Evolutionary conservation across 768 basidiomycete species (phyloP).

Genomic region (Tricholoma matsutake): DNA sequence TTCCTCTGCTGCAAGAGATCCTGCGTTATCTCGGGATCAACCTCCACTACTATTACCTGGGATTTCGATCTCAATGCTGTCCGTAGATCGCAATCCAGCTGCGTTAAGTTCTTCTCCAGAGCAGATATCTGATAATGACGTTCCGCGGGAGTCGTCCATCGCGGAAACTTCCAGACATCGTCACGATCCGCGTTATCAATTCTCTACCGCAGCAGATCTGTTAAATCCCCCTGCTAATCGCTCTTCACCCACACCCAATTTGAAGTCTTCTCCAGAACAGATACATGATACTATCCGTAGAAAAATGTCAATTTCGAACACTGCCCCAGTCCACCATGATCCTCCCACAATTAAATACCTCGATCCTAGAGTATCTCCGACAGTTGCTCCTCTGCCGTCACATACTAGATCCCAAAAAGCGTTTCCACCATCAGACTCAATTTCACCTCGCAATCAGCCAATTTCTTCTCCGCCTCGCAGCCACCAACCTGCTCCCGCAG

Average conservation of each 20-base stretch:
- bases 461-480: not conserved
- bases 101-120: conserved; percentile 1
- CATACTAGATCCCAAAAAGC: not conserved
- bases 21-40: not conserved
- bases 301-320: not conserved
- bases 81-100: not conserved
- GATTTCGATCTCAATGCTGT: not conserved
- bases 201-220: not conserved
- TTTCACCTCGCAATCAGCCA: not conserved
- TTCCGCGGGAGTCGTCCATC: not conserved
- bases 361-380: not conserved
- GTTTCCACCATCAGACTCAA: not conserved
- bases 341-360: not conserved
- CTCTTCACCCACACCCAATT: not conserved
- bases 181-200: not conserved
- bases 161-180: not conserved
- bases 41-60: not conserved
- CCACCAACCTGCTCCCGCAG: not conserved
- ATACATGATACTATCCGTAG: not conserved
- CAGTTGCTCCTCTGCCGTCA: not conserved
- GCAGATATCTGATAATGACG: not conserved
- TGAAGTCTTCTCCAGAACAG: conserved; percentile 4
- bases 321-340: not conserved
- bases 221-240: not conserved
- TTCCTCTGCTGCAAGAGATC: not conserved